These are phyloP conservation scores for Pleoardoris graminearum DNA, from an alignment of 2,329 filamentous ascomycete genomes.

Conservation along the genomic window DNA sequence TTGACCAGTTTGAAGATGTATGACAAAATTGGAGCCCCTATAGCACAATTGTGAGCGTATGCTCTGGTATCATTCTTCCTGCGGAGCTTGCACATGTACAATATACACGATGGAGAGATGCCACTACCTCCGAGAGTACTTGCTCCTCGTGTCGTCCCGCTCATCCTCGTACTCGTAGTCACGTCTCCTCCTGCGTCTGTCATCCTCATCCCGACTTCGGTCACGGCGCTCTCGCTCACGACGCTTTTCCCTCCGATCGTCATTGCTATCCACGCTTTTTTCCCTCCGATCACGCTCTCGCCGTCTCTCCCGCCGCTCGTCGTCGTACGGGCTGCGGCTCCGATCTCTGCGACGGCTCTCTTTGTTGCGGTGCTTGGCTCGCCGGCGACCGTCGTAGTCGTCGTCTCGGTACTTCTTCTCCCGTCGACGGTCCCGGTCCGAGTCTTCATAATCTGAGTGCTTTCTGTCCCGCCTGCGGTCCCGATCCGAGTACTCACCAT, in stretches of 20 bases:
- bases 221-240: slow-evolving; percentile 11
- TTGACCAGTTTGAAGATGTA: no score
- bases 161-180: slow-evolving; percentile 27
- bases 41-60: no score
- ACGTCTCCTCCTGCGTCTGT: slow-evolving; percentile 28
- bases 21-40: no score
- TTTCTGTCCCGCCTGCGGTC: slow-evolving; percentile 14
- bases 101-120: no score
- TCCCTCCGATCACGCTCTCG: slow-evolving; percentile 24
- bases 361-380: slow-evolving; percentile 3
- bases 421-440: not conserved
- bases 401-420: slow-evolving; percentile 13
- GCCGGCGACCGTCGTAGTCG: slow-evolving; percentile 8
- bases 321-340: slow-evolving; percentile 5
- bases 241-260: slow-evolving; percentile 6
- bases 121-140: not conserved
- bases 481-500: slow-evolving; percentile 13
- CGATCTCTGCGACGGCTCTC: slow-evolving; percentile 1
- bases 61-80: not conserved
- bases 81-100: not conserved
- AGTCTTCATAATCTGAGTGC: not conserved
- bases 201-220: slow-evolving; percentile 24
- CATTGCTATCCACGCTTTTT: slow-evolving; percentile 15
- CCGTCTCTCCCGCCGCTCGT: slow-evolving; percentile 14
- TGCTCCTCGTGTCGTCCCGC: slow-evolving; percentile 25